Base-by-base conservation (phyloP, 495 filamentous ascomycete species). In the Trypethelium eluteriae region DNA sequence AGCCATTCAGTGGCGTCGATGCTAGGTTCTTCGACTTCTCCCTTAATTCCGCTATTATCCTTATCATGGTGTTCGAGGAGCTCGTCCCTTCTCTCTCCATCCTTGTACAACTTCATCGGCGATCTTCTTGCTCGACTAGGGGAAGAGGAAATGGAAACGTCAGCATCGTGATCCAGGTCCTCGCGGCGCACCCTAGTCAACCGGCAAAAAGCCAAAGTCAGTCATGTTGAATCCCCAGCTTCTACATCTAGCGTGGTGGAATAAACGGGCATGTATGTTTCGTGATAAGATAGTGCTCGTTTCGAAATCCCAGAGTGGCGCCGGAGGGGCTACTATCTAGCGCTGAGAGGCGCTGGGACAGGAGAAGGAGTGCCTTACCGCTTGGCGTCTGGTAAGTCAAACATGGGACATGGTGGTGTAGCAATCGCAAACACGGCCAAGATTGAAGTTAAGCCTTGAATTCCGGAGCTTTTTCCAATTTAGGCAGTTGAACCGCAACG, bases 381-480 rank as follows among this genome's bases (percentile, higher is more conserved):
- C 69, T 84, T 85, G 49, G 83, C 81, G 64, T 80, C 74, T 25
- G 82, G 81, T 9, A 84, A 35, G 39, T 81, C 79, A 64, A 83
- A 84, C 81, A 85, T 85, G 56, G 44, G 53, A 18, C 53, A 14
- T 53, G 49, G 16, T 16, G 16, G 49, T 39, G 50, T 6, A n/a
- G 38, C 25, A 25, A 44, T 44, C 41, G 12, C 56, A 35, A 14
- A 5, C 36, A 47, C 14, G 18, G 49, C 50, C 59, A 68, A 18
- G n/a, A 44, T 64, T 39, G 16, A 39, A 39, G 57, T 66, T 11
- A 32, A 39, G 56, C 53, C 53, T 59, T 59, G 53, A 59, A 59
- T 59, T 59, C 18, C 53, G 53, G 53, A 36, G 5, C 5, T 59
- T 34, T 59, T 7, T 11, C 7, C 53, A 7, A 0, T 34, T 59